Evolutionary conservation across 1,284 basidiomycete genomes (phyloP).

Genomic region (Anthracocystis walkeri): DNA sequence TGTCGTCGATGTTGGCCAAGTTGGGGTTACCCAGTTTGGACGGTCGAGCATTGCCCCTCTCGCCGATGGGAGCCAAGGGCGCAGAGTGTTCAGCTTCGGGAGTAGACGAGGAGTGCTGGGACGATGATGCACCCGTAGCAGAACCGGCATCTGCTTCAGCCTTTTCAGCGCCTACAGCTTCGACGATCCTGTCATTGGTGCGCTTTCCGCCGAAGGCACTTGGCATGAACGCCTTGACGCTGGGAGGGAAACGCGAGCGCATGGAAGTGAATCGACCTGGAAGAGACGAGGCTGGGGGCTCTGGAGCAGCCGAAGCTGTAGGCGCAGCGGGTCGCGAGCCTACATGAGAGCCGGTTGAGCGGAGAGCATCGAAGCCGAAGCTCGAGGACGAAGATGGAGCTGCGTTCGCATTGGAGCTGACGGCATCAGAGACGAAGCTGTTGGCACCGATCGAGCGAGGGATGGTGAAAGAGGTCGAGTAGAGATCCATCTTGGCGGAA

Average conservation of each 20-base stretch:
- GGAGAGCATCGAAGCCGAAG: conserved; percentile 17
- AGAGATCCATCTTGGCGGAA: conserved; percentile 55
- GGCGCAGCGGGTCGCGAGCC: conserved; percentile 8
- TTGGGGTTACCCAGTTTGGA: conserved; percentile 24
- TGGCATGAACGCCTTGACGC: conserved; percentile 66
- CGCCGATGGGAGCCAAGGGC: conserved; percentile 38
- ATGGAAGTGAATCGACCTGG: conserved; percentile 61
- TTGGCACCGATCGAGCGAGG: conserved; percentile 48
- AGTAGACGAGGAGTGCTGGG: conserved; percentile 2
- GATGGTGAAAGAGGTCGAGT: conserved; percentile 61
- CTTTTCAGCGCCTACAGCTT: conserved; percentile 57
- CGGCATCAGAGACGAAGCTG: conserved; percentile 41
- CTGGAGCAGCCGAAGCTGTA: conserved; percentile 24
- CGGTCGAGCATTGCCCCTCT: conserved; percentile 34
- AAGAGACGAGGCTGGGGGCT: conserved; percentile 48
- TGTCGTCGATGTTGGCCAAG: conserved; percentile 34
- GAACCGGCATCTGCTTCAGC: conserved; percentile 41
- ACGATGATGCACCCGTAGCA: conserved; percentile 8
- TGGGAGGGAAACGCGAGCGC: conserved; percentile 64
- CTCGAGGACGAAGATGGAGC: conserved; percentile 20
- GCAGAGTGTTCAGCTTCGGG: conserved; percentile 24
- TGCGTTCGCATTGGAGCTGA: conserved; percentile 18
- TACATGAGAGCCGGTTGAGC: conserved; percentile 11
- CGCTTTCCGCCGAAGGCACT: conserved; percentile 64
- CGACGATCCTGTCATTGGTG: conserved; percentile 61